Conservation (phyloP, 768 basidiomycete genomes). For the Plicaturopsis crispa region DNA sequence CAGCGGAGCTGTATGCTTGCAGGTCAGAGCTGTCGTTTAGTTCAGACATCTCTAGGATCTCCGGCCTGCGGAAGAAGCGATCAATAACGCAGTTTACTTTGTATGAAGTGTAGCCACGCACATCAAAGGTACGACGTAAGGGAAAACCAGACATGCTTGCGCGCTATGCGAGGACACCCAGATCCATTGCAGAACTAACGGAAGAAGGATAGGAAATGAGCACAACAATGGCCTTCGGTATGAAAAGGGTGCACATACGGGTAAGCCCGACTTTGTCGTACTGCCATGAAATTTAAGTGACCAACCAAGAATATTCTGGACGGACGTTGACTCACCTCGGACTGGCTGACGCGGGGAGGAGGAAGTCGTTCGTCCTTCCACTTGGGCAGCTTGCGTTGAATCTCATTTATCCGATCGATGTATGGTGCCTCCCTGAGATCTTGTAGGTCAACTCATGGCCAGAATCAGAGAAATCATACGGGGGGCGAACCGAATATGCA, state of each 20-base stretch:
- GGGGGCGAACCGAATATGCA: slow-evolving; percentile 45
- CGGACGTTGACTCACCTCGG: slow-evolving; percentile 39
- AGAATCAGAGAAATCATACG: background rate
- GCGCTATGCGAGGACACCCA: slow-evolving; percentile 71
- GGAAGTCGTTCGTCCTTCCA: slow-evolving; percentile 76
- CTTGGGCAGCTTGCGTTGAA: slow-evolving; percentile 49
- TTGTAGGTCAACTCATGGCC: slow-evolving; percentile 6
- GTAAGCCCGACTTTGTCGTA: slow-evolving; percentile 88
- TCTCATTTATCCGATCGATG: slow-evolving; percentile 45
- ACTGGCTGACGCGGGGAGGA: slow-evolving; percentile 81
- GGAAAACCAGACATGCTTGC: slow-evolving; percentile 69
- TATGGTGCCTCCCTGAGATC: slow-evolving; percentile 44
- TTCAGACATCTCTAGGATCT: slow-evolving; percentile 86
- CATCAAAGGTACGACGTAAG: slow-evolving; percentile 73
- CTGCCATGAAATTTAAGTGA: slow-evolving; percentile 21
- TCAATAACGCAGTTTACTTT: slow-evolving; percentile 5
- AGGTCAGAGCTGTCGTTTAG: slow-evolving; percentile 80
- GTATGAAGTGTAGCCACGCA: slow-evolving; percentile 29
- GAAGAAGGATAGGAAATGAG: slow-evolving; percentile 11
- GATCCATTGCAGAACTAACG: slow-evolving; percentile 70
- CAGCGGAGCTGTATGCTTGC: slow-evolving; percentile 72
- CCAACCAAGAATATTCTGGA: background rate
- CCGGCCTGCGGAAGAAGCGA: slow-evolving; percentile 49
- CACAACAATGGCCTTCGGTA: too few relatives aligned
- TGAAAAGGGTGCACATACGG: slow-evolving; percentile 34